Base-by-base conservation (phyloP, 2,329 filamentous ascomycete species). In the Trichophyton simii region DNA sequence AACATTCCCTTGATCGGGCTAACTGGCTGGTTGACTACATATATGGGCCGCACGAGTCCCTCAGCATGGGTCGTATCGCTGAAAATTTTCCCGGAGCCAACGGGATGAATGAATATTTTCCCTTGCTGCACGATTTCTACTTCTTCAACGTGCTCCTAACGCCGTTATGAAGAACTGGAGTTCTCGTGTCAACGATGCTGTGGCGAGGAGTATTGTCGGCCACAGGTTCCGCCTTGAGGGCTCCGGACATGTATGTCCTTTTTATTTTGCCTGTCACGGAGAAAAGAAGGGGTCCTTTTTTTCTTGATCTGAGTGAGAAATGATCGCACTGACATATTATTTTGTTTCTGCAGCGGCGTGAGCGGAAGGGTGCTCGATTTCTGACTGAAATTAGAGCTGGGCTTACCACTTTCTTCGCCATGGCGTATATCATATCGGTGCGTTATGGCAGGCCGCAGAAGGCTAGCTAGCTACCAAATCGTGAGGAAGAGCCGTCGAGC, bases 351-450 rank as follows among this genome's bases (percentile, higher is more conserved):
- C 66, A 88, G 86, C 82, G 80, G 65, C 82, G 79, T 67, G 86
- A 89, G 72, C 84, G 88, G 60, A 87, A 88, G 70, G 86, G 86
- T 22, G 87, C 88, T 36, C 80, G 81, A 67, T 95, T 95, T 77
- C 84, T 89, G 68, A 95, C 89, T 57, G 90, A 95, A 76, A 79
- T 95, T 60, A 86, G 90, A 64, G 90, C 88, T 63, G 90, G 90
- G 57, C 76, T 95, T 42, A 88, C 89, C 28, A 91, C 88, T 1
- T 88, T 88, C 70, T 85, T 87, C 60, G 87, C 87, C 2, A 90
- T 91, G 88, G 87, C 88, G 13, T 92, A 91, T 71, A 90, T 91
- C 75, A 87, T 88, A 71, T 82, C 82, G 67, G 80, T 82, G 76
- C 86, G 86, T 67, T 83, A 83, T 55, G 22, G 57, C 6, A n/a